A percentile compares a stretch with the other conserved stretches of the same genome.
Conservation (phyloP, 2,329 filamentous ascomycete species). For the Fusarium xylarioides region DNA sequence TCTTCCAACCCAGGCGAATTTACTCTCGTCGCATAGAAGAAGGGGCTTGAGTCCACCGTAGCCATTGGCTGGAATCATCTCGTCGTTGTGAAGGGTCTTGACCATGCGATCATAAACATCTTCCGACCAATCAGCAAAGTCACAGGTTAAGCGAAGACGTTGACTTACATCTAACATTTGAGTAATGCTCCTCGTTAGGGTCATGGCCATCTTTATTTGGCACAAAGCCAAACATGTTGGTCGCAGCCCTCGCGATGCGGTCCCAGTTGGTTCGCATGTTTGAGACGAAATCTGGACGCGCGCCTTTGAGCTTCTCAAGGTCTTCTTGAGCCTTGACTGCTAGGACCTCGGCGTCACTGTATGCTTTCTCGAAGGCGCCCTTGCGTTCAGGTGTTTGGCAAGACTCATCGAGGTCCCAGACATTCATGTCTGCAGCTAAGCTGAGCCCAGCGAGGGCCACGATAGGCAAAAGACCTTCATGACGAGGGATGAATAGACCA, state of each 20-base stretch:
- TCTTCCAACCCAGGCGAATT: neutral
- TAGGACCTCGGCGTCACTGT: neutral
- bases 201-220: neutral
- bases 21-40: neutral
- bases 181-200: neutral
- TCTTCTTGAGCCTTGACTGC: neutral
- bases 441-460: neutral
- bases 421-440: neutral
- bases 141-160: too few relatives aligned
- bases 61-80: neutral
- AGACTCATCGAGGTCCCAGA: constrained; percentile 3
- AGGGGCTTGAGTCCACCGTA: neutral
- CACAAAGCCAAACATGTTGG: neutral
- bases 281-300: neutral
- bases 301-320: neutral
- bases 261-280: neutral
- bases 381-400: neutral
- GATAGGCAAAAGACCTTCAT: neutral
- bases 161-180: neutral
- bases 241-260: neutral
- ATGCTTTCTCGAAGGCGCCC: neutral
- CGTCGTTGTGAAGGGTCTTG: neutral
- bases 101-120: constrained; percentile 1
- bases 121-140: neutral
- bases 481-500: too few relatives aligned